Base-by-base conservation (phyloP, 352 stramenopile genomes). In the Globisporangium heterothallicum region DNA sequence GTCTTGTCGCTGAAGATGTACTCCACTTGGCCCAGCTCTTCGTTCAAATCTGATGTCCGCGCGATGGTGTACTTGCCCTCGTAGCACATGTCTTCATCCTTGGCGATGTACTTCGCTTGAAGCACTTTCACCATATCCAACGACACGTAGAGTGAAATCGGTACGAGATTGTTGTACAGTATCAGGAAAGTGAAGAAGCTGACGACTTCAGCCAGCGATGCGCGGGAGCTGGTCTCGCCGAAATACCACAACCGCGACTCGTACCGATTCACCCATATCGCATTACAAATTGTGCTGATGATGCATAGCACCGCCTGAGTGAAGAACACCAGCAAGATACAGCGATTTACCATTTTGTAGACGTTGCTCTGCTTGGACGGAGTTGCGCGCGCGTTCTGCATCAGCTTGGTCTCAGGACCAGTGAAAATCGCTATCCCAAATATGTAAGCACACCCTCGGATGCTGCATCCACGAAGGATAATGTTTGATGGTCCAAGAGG, bases 1-100 rank as follows among this genome's bases (percentile, higher is more conserved):
- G 97, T 99, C 68, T 99, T 99, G 70, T 99, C 96, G 24, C 82
- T 98, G 76, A 99, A 99, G 13, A 99, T 94, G 58, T 99, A 98
- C 57, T 98, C 77, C 24, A 99, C 84, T 67, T 98, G 86, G 2
- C 96, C 97, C 2, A 98, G 64, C 47, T 98, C 88, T 64, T 95
- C 91, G 44, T 95, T 96, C 44, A 98, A 63, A 48, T 96, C 86
- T 0, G 87, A 95, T 6, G 84, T 96, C 10, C 92, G 72, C 12
- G 81, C 89, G 27, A 91, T 79, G 26, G 88, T 82, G 26, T 66
- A 81, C 18, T 78, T 96, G 43, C 88, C 86, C 29, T 88, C 74
- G 61, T 98, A 72, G 48, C 68, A 88, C 87, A 96, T 95, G 25
- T 82, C 64, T 0, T 66, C 36, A 59, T 95, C 79, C 2, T 27